phyloP scores from a whole-genome alignment of 2,329 filamentous ascomycete genomes.

The Endoconidiophora polonica region DNA sequence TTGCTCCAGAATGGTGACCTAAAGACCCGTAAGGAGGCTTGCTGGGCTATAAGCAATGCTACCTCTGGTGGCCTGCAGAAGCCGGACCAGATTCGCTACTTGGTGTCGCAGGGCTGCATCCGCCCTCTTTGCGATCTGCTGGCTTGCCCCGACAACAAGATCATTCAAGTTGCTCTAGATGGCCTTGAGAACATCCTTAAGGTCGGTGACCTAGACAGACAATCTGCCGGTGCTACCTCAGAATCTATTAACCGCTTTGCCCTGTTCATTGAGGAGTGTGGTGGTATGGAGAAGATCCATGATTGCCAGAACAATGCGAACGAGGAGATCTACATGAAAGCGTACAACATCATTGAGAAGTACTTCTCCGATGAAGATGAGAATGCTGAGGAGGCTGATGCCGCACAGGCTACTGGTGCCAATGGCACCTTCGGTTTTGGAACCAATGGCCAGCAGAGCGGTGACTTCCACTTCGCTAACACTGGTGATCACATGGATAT shows the following conservation, averaged over 20 bases:
- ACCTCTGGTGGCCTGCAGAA: slow-evolving; percentile 96
- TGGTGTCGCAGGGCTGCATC: slow-evolving; percentile 88
- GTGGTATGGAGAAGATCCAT: slow-evolving; percentile 99
- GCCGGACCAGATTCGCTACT: slow-evolving; percentile 93
- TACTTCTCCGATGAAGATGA: slow-evolving; percentile 99
- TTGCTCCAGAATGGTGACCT: slow-evolving; percentile 92
- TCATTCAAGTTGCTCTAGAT: slow-evolving; percentile 95
- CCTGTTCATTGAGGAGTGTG: slow-evolving; percentile 94
- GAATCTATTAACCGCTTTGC: slow-evolving; percentile 91
- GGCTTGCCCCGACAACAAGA: slow-evolving; percentile 97
- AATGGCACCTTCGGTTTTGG: slow-evolving; percentile 71
- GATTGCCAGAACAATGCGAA: slow-evolving; percentile 99
- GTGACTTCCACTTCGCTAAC: slow-evolving; percentile 88
- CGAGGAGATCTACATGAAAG: slow-evolving; percentile 99
- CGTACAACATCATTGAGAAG: slow-evolving; percentile 99
- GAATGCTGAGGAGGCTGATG: slow-evolving; percentile 57
- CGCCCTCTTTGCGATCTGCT: slow-evolving; percentile 92
- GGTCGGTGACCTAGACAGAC: slow-evolving; percentile 97
- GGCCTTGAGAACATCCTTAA: slow-evolving; percentile 98
- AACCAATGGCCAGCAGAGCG: slow-evolving; percentile 48
- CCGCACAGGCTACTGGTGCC: slow-evolving; percentile 51
- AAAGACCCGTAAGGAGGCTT: slow-evolving; percentile 98
- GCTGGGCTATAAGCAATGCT: slow-evolving; percentile 98
- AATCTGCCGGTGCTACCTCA: slow-evolving; percentile 55
- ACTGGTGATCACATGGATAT: slow-evolving; percentile 49